phyloP scores from a whole-genome alignment of 176 grass and related monocot species.

The Melocanna baccifera region DNA sequence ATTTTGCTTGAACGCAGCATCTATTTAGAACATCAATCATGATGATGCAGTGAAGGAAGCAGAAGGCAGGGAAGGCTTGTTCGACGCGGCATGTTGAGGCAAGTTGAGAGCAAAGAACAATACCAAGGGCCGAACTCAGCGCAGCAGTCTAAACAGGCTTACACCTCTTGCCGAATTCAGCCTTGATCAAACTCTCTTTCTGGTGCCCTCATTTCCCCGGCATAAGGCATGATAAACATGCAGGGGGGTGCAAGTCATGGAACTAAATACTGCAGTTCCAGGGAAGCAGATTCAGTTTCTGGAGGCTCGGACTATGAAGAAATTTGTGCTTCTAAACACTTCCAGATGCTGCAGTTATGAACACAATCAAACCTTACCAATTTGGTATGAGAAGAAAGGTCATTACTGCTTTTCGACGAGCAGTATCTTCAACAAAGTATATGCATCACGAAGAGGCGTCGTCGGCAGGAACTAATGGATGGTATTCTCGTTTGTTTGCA shows the following conservation, averaged over 20 bases:
- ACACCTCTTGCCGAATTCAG: neutral
- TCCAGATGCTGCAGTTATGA: constrained; percentile 42
- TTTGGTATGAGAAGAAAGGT: constrained; percentile 20
- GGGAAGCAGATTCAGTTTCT: constrained; percentile 14
- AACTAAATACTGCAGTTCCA: constrained; percentile 19
- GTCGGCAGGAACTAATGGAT: constrained; percentile 18
- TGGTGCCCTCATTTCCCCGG: neutral
- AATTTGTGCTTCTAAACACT: constrained; percentile 31
- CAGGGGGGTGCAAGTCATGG: neutral
- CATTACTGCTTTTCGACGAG: constrained; percentile 46
- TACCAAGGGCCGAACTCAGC: neutral
- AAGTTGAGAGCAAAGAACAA: neutral
- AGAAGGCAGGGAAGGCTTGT: neutral
- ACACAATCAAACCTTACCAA: constrained; percentile 44
- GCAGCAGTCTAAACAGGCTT: neutral
- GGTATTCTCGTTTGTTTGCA: constrained; percentile 31
- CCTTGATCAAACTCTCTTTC: neutral
- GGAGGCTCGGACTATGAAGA: neutral
- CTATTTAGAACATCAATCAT: neutral
- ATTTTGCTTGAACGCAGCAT: neutral
- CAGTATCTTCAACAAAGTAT: constrained; percentile 39
- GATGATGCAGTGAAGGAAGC: neutral
- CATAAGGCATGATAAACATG: neutral
- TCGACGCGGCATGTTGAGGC: neutral
- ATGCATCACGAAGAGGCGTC: neutral